A percentile compares a stretch with the other conserved stretches of the same genome.
Conservation (phyloP, 129 eudicot species). For the Saussurea involucrata region DNA sequence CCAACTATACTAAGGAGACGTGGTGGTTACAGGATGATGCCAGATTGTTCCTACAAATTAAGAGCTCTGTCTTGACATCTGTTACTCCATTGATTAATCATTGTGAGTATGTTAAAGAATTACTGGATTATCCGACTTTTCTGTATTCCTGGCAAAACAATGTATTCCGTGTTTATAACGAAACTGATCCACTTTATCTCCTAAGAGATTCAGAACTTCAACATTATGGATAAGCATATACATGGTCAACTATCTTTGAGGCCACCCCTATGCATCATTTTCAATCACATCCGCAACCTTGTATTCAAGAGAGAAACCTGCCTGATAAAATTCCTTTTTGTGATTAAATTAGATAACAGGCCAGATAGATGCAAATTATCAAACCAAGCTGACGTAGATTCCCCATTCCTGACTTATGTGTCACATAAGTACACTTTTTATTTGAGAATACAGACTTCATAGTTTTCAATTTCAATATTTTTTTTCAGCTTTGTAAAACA, state of each 20-base stretch:
- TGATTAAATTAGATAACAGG: not conserved
- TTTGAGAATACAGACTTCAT: not conserved
- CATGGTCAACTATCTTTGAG: not conserved
- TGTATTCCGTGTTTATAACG: not conserved
- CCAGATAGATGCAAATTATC: not conserved
- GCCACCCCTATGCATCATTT: not conserved
- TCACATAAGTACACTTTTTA: not conserved
- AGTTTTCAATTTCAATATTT: not conserved
- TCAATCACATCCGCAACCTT: not conserved
- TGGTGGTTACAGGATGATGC: too few relatives aligned
- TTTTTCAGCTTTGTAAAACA: not conserved
- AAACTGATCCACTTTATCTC: not conserved
- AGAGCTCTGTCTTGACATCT: too few relatives aligned
- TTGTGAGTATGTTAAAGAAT: too few relatives aligned
- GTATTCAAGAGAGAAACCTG: not conserved
- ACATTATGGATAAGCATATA: too few relatives aligned
- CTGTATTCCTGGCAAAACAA: too few relatives aligned
- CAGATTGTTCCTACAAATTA: too few relatives aligned
- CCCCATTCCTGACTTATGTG: too few relatives aligned
- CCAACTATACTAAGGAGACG: too few relatives aligned
- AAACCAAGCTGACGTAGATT: too few relatives aligned
- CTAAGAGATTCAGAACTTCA: too few relatives aligned
- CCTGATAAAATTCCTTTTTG: not conserved
- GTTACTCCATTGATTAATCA: too few relatives aligned
- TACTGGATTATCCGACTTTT: too few relatives aligned